Percentiles rank a stretch among this genome's conserved stretches.
Evolutionary conservation across 805 yeast genomes (phyloP).

Genomic region (Hanseniaspora meyeri): DNA sequence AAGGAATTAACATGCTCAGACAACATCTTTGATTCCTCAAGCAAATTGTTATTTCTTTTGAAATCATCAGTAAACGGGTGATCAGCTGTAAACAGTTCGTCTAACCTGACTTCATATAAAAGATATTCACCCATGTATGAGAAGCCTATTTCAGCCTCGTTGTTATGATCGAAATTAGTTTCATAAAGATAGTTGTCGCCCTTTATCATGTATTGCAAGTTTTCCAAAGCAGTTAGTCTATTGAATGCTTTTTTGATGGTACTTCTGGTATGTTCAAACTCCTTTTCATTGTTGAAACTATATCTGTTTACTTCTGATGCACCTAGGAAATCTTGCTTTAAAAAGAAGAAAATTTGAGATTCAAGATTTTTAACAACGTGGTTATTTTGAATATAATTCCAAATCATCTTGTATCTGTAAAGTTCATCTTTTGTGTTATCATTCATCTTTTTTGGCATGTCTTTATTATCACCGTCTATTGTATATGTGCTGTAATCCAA

Average conservation of each 20-base stretch:
- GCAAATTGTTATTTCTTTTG: background rate
- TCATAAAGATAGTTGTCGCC: constrained; percentile 5
- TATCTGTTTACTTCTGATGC: background rate
- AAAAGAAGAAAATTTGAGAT: background rate
- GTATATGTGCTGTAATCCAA: background rate
- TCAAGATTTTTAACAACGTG: background rate
- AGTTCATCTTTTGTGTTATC: background rate
- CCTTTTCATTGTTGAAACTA: background rate
- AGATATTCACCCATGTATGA: constrained; percentile 8
- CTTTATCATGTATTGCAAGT: constrained; percentile 4
- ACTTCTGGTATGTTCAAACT: background rate
- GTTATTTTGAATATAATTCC: constrained; percentile 7
- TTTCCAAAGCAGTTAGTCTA: constrained; percentile 4
- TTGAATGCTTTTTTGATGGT: background rate
- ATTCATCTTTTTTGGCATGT: background rate
- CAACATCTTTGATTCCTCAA: background rate
- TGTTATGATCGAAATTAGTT: background rate
- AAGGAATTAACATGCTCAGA: background rate
- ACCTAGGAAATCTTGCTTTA: background rate
- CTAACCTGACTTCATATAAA: background rate
- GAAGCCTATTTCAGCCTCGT: background rate
- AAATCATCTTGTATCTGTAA: constrained; percentile 6
- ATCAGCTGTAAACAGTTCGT: background rate
- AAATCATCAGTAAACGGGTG: background rate
- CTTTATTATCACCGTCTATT: constrained; percentile 1